Percentiles rank a stretch among this genome's conserved stretches.
phyloP scores from a whole-genome alignment of 768 basidiomycete species.

The Rhizopogon vinicolor region DNA sequence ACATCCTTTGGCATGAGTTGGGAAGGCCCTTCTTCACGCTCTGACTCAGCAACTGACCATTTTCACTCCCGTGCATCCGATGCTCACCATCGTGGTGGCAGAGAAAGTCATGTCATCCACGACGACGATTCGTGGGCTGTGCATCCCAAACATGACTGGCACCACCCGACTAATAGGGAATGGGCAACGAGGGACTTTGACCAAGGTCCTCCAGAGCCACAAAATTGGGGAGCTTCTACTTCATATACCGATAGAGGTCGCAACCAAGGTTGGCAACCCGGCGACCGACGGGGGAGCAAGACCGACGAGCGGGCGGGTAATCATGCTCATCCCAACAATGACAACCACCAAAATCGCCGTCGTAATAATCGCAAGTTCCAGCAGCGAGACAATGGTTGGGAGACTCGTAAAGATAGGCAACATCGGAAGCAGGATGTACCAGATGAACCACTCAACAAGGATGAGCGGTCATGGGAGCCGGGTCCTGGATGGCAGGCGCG shows the following conservation, averaged over 20 bases:
- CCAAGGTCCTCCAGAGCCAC: conserved; percentile 39
- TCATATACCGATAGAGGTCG: conserved; percentile 37
- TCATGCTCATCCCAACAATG: conserved; percentile 14
- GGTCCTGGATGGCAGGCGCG: conserved; percentile 61
- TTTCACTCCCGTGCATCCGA: conserved; percentile 38
- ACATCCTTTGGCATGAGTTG: conserved; percentile 42
- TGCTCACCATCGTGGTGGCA: conserved; percentile 45
- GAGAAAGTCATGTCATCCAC: conserved; percentile 42
- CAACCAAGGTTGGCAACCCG: conserved; percentile 41
- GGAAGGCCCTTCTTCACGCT: conserved; percentile 48
- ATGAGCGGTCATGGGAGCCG: conserved; percentile 70
- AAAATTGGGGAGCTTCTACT: conserved; percentile 36
- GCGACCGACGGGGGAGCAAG: conserved; percentile 33
- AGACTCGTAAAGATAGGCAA: conserved; percentile 36
- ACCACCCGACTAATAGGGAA: conserved; percentile 38
- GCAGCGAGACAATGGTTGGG: conserved; percentile 45
- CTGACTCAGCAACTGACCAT: conserved; percentile 37
- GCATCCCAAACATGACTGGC: conserved; percentile 35
- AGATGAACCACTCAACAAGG: conserved; percentile 19
- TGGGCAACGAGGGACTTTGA: conserved; percentile 47
- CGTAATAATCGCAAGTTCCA: conserved; percentile 14
- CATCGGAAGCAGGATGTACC: conserved; percentile 17
- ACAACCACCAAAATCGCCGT: conserved; percentile 29
- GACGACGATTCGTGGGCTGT: conserved; percentile 43
- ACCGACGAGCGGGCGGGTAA: conserved; percentile 34